Evolutionary conservation across 176 grass and related monocot species (phyloP).

Genomic region (Lolium perenne): DNA sequence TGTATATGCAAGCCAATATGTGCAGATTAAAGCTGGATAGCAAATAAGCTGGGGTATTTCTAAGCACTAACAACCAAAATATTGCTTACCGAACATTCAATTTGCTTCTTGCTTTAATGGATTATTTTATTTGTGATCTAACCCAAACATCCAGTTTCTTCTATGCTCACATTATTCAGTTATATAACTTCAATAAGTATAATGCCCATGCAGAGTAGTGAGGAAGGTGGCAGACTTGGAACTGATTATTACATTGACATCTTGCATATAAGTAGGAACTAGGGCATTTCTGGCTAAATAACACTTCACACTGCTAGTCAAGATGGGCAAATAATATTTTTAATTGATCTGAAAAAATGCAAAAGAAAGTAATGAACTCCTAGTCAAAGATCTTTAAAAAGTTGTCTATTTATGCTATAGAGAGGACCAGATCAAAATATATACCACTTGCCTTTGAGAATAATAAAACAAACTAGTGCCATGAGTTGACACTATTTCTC

Average conservation of each 20-base stretch:
- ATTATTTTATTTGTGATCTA: neutral
- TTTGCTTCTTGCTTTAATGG: neutral
- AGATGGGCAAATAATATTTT: neutral
- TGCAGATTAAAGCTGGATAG: constrained; percentile 1
- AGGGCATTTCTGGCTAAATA: neutral
- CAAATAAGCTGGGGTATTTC: neutral
- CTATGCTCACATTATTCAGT: neutral
- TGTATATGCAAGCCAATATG: neutral
- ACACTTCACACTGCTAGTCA: neutral
- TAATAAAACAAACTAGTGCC: neutral
- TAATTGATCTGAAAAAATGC: neutral
- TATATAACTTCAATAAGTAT: neutral
- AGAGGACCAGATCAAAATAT: constrained; percentile 16
- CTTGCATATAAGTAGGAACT: neutral
- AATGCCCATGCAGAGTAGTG: neutral
- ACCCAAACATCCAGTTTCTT: neutral
- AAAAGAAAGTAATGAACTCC: neutral
- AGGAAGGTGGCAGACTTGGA: neutral
- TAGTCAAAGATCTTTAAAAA: neutral
- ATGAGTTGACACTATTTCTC: neutral
- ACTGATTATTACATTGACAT: neutral
- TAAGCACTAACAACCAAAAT: neutral
- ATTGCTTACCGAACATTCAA: neutral
- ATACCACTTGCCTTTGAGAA: neutral
- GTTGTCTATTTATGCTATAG: neutral